These are phyloP conservation scores for Hyphopichia pseudoburtonii DNA, from an alignment of 1,139 yeast species.

Conservation along the genomic window DNA sequence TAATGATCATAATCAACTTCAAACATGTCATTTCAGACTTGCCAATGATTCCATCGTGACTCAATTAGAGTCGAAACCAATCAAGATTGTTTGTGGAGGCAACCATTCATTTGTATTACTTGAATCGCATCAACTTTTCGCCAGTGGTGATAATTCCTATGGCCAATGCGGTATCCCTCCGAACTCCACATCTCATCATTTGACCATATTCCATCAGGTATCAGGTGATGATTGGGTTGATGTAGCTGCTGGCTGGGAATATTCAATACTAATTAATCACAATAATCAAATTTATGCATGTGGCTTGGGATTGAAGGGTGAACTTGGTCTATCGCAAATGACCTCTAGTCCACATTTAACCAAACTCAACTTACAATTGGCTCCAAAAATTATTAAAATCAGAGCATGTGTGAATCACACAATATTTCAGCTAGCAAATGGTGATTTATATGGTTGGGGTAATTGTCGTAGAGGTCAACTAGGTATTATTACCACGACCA, in stretches of 20 bases:
- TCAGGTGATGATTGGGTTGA: slow-evolving; percentile 38
- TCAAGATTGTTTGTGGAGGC: slow-evolving; percentile 71
- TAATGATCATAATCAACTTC: slow-evolving; percentile 48
- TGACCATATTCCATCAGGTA: slow-evolving; percentile 13
- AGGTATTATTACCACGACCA: slow-evolving; percentile 20
- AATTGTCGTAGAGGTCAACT: slow-evolving; percentile 76
- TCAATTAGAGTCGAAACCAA: slow-evolving; percentile 19
- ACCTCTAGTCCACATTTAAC: slow-evolving; percentile 13
- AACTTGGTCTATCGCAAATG: slow-evolving; percentile 51
- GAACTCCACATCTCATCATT: slow-evolving; percentile 5
- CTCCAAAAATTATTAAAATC: slow-evolving; percentile 22
- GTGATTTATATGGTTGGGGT: slow-evolving; percentile 77
- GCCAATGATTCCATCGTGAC: slow-evolving; percentile 8
- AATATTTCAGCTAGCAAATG: slow-evolving; percentile 42
- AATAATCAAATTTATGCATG: slow-evolving; percentile 46
- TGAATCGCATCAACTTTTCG: slow-evolving; percentile 51
- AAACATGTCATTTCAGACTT: slow-evolving; percentile 18
- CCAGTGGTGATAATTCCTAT: slow-evolving; percentile 57
- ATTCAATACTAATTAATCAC: slow-evolving; percentile 50
- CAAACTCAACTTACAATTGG: slow-evolving; percentile 13
- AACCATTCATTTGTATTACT: slow-evolving; percentile 74
- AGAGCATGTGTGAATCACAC: slow-evolving; percentile 59
- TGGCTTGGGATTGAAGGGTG: slow-evolving; percentile 74
- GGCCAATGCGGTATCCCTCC: slow-evolving; percentile 54
- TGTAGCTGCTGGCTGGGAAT: slow-evolving; percentile 80